These are phyloP conservation scores for Psidium friedrichsthalianum DNA, from an alignment of 345 rosid genomes.

Conservation along the genomic window DNA sequence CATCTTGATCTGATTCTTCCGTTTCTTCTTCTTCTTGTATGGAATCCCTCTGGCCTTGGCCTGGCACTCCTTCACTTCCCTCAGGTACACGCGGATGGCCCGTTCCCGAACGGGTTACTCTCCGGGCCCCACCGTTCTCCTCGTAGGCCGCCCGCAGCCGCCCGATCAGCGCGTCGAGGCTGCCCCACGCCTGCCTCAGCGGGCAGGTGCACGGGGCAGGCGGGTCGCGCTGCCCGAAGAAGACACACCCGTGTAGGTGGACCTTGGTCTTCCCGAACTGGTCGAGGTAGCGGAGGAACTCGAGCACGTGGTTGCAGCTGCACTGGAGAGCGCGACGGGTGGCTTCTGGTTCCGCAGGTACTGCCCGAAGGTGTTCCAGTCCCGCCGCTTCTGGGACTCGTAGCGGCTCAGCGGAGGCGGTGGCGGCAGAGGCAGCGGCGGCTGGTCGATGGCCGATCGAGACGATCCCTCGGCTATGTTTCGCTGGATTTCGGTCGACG, in stretches of 20 bases:
- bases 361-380: slow-evolving; percentile 86
- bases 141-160: slow-evolving; percentile 80
- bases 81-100: slow-evolving; percentile 61
- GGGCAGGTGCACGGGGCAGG: slow-evolving; percentile 87
- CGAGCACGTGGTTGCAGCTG: slow-evolving; percentile 54
- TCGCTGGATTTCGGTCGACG: slow-evolving; percentile 19
- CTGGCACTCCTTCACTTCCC: slow-evolving; percentile 72
- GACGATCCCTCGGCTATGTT: slow-evolving; percentile 30
- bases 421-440: slow-evolving; percentile 5
- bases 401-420: slow-evolving; percentile 56
- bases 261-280: slow-evolving; percentile 87
- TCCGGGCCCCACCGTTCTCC: slow-evolving; percentile 63
- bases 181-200: slow-evolving; percentile 81
- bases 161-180: slow-evolving; percentile 83
- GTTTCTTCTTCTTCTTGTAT: slow-evolving; percentile 70
- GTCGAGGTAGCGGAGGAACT: slow-evolving; percentile 65
- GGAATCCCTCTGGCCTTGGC: slow-evolving; percentile 81
- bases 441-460: slow-evolving; percentile 20
- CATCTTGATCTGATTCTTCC: slow-evolving; percentile 21
- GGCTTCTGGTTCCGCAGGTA: slow-evolving; percentile 72
- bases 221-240: slow-evolving; percentile 77
- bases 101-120: slow-evolving; percentile 70
- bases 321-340: slow-evolving; percentile 44
- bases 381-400: slow-evolving; percentile 75
- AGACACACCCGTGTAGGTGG: slow-evolving; percentile 57